Conservation (phyloP, 2,329 filamentous ascomycete species). For the Meredithiella fracta region DNA sequence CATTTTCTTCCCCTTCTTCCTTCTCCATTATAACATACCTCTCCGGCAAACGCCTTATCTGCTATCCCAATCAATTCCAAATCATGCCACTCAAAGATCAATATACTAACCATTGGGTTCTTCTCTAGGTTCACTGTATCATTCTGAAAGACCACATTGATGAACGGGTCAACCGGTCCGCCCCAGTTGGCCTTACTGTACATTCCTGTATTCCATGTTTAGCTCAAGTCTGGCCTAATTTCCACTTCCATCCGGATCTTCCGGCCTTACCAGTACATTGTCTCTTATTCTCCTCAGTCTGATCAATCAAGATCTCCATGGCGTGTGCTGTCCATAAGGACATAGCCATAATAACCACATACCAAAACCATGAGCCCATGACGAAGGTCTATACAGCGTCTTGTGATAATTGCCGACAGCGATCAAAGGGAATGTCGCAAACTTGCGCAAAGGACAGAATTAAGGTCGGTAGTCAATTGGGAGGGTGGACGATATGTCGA, state of each 20-base stretch:
- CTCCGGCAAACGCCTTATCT: slow-evolving; percentile 34
- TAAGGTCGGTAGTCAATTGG: too few species aligned
- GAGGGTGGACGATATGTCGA: too few species aligned
- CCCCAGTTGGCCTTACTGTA: slow-evolving; percentile 84
- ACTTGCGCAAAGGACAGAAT: too few species aligned
- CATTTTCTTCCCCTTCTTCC: slow-evolving; percentile 15
- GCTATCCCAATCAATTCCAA: slow-evolving; percentile 59
- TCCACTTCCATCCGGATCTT: too few species aligned
- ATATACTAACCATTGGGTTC: slow-evolving; percentile 64
- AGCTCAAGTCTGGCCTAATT: slow-evolving; percentile 4
- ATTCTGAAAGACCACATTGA: slow-evolving; percentile 62
- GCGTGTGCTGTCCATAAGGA: slow-evolving; percentile 37
- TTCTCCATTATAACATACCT: slow-evolving; percentile 35
- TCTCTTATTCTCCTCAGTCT: slow-evolving; percentile 61
- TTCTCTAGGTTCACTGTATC: slow-evolving; percentile 36
- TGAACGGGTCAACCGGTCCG: slow-evolving; percentile 74
- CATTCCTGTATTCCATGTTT: slow-evolving; percentile 48
- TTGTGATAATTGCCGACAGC: too few species aligned
- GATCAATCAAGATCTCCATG: slow-evolving; percentile 45
- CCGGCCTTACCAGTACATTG: slow-evolving; percentile 42
- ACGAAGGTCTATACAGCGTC: too few species aligned
- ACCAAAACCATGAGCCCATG: slow-evolving; percentile 14
- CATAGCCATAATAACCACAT: slow-evolving; percentile 27
- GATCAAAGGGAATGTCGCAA: too few species aligned
- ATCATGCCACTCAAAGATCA: slow-evolving; percentile 92